Conservation (phyloP, 306 rosid species). For the Vachellia collinsii region DNA sequence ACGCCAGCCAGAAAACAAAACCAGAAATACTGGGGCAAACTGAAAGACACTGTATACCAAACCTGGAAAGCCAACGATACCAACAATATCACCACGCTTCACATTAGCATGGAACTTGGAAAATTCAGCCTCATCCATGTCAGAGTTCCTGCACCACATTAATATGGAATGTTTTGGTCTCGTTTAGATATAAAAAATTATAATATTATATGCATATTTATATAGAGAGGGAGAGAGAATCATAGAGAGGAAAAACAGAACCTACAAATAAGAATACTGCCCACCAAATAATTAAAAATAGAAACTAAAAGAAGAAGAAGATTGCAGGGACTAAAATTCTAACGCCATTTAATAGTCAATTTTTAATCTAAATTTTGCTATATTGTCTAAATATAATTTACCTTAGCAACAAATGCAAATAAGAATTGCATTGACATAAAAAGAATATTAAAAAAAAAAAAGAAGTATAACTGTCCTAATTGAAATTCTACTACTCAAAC, state of each 20-base stretch:
- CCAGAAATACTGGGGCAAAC: background rate
- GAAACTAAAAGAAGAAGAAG: background rate
- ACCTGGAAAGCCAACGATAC: constrained; percentile 75
- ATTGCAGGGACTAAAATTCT: background rate
- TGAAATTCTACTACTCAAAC: background rate
- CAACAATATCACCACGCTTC: constrained; percentile 76
- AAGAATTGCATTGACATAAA: background rate
- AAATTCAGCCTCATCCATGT: constrained; percentile 58
- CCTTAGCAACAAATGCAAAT: background rate
- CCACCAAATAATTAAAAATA: background rate
- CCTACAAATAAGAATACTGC: background rate
- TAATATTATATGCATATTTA: too few relatives aligned
- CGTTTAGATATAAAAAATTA: background rate
- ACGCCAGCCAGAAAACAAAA: background rate
- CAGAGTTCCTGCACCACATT: constrained; percentile 52
- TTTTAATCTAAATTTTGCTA: too few relatives aligned
- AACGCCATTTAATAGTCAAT: background rate
- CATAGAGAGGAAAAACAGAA: background rate
- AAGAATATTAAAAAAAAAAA: background rate
- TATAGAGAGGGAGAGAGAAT: background rate
- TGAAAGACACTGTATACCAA: background rate
- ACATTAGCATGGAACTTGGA: constrained; percentile 61
- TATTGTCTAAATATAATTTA: background rate
- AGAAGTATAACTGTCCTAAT: background rate
- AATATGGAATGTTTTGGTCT: constrained; percentile 3